Percentiles rank a stretch among this genome's conserved stretches.
Evolutionary conservation across 345 rosid genomes (phyloP).

Genomic region (Syzygium jambos): DNA sequence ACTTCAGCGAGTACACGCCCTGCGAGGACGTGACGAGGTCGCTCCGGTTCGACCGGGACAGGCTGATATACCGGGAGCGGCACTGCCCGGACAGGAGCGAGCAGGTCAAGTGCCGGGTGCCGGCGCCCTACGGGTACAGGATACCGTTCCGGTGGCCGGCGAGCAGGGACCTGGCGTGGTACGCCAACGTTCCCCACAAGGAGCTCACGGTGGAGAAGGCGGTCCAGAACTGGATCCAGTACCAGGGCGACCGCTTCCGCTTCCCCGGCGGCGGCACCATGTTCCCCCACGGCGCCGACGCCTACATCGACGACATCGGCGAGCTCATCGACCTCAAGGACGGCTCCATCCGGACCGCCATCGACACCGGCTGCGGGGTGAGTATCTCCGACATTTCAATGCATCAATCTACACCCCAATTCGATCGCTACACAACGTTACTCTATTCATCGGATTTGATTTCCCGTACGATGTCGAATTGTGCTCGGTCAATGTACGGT

Average conservation of each 20-base stretch:
- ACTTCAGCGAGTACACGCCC: constrained; percentile 37
- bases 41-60: constrained; percentile 8
- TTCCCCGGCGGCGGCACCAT: constrained; percentile 54
- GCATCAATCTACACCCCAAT: too few species aligned
- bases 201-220: constrained; percentile 52
- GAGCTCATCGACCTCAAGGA: constrained; percentile 7
- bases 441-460: not conserved
- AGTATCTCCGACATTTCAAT: not conserved
- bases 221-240: constrained; percentile 46
- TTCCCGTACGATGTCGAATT: too few species aligned
- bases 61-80: constrained; percentile 27
- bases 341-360: constrained; percentile 13
- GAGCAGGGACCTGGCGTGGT: constrained; percentile 39
- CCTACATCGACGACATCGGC: constrained; percentile 22
- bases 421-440: not conserved
- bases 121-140: constrained; percentile 12
- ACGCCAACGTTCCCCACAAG: constrained; percentile 40
- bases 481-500: too few species aligned
- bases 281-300: constrained; percentile 46
- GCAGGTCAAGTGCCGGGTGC: constrained; percentile 8
- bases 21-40: constrained; percentile 34
- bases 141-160: constrained; percentile 35
- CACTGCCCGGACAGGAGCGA: constrained; percentile 18
- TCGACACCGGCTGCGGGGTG: constrained; percentile 18
- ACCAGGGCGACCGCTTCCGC: constrained; percentile 27